A percentile compares a stretch with the other conserved stretches of the same genome.
phyloP scores from a whole-genome alignment of 2,329 filamentous ascomycete species.

The Harringtonia aguacate region DNA sequence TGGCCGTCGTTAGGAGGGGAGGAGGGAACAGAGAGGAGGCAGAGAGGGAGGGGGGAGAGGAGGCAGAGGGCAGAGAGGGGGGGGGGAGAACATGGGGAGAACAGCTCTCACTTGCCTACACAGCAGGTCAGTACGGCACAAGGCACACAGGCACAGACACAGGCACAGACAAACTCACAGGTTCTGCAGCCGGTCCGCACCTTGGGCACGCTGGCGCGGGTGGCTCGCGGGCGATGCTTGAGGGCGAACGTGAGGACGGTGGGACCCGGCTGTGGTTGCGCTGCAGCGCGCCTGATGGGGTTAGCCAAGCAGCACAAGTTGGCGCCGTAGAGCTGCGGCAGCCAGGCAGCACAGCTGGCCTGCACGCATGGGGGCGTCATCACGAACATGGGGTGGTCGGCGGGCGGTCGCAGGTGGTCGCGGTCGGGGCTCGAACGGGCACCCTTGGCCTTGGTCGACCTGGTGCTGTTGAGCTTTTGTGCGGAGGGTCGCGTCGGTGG shows the following conservation, averaged over 20 bases:
- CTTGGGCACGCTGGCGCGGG: constrained; percentile 18
- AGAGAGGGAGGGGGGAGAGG: not conserved
- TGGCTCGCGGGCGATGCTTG: constrained; percentile 18
- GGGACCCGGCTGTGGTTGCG: constrained; percentile 4
- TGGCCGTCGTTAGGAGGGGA: constrained; percentile 6
- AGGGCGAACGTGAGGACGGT: constrained; percentile 20
- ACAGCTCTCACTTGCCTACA: not conserved
- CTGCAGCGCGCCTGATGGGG: not conserved
- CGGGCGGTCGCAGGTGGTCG: too few relatives aligned
- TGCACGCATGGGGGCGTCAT: too few relatives aligned
- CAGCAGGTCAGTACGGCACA: not conserved
- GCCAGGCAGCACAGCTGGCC: too few relatives aligned
- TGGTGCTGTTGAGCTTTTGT: too few relatives aligned
- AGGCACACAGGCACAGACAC: not conserved
- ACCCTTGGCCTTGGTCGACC: too few relatives aligned
- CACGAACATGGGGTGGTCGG: too few relatives aligned
- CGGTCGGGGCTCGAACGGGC: too few relatives aligned
- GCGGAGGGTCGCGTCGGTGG: too few relatives aligned
- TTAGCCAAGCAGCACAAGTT: not conserved
- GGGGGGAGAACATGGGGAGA: not conserved
- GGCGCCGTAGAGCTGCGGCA: not conserved
- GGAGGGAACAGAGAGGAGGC: not conserved
- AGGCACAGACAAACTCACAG: constrained; percentile 11
- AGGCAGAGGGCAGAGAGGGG: not conserved
- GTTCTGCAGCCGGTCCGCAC: constrained; percentile 17